Evolutionary conservation across 2,329 filamentous ascomycete genomes (phyloP).

Genomic region (Tolypocladium guangdongense): DNA sequence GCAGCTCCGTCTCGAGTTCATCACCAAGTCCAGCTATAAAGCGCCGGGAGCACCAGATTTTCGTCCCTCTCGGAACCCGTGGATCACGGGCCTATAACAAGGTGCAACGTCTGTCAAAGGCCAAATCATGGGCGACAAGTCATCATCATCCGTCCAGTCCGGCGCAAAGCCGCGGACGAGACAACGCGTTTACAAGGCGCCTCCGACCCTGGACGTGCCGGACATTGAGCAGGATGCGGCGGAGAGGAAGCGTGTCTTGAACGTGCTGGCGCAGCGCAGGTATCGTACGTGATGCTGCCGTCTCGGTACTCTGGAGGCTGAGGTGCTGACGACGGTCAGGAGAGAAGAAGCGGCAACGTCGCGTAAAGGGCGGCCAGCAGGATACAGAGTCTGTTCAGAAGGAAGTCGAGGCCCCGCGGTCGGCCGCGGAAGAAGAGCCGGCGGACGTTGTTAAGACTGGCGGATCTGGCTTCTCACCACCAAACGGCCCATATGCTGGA

Average conservation of each 20-base stretch:
- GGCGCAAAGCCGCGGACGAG: constrained; percentile 19
- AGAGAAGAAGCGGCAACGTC: constrained; percentile 20
- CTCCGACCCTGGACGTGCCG: constrained; percentile 30
- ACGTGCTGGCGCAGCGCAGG: constrained; percentile 42
- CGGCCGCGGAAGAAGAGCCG: constrained; percentile 2
- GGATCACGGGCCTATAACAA: background rate
- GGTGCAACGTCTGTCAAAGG: background rate
- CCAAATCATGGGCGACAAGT: background rate
- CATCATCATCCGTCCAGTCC: background rate
- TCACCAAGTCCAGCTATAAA: background rate
- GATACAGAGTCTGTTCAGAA: background rate
- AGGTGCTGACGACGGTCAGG: constrained; percentile 9
- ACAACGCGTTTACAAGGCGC: constrained; percentile 29
- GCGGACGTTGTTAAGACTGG: constrained; percentile 4
- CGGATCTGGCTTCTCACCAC: background rate
- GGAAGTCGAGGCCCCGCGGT: background rate
- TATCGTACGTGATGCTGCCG: constrained; percentile 26
- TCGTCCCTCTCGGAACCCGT: background rate
- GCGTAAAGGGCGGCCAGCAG: constrained; percentile 9
- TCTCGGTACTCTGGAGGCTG: background rate
- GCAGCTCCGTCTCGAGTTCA: background rate
- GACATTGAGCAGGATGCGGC: constrained; percentile 38
- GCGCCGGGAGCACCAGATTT: background rate
- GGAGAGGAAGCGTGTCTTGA: constrained; percentile 42
- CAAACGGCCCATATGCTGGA: background rate